A percentile compares a stretch with the other conserved stretches of the same genome.
These are phyloP conservation scores for Protomyces gravidus DNA, from an alignment of 1,139 yeast species.

Conservation along the genomic window DNA sequence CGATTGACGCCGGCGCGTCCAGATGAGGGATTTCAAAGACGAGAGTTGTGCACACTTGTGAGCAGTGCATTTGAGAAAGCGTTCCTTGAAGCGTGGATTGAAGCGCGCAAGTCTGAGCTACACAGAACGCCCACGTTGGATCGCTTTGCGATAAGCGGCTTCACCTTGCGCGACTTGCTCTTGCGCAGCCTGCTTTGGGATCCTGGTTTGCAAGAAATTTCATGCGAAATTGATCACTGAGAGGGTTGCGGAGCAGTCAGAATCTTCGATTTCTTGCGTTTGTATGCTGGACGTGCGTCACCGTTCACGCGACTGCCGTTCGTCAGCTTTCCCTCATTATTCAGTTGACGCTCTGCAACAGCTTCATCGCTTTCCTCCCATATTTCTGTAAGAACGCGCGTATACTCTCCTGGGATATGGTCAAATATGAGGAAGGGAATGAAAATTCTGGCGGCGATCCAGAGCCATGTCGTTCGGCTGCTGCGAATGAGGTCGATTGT, in stretches of 20 bases:
- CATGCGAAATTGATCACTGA: background rate
- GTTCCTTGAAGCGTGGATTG: background rate
- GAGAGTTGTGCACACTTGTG: background rate
- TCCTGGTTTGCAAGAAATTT: background rate
- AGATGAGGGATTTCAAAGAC: background rate
- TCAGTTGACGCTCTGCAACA: slow-evolving; percentile 9
- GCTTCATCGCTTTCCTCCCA: slow-evolving; percentile 17
- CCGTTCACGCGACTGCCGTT: background rate
- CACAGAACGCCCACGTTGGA: background rate
- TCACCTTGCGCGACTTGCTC: background rate
- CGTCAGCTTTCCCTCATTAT: background rate
- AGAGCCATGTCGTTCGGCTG: slow-evolving; percentile 10
- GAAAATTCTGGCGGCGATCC: slow-evolving; percentile 19
- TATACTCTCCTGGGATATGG: slow-evolving; percentile 21
- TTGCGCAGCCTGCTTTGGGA: background rate
- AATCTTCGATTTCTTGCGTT: background rate
- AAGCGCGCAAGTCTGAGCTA: background rate
- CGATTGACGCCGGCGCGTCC: background rate
- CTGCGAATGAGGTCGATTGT: slow-evolving; percentile 13
- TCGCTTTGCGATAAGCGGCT: background rate
- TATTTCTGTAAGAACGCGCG: slow-evolving; percentile 6
- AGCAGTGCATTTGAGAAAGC: background rate
- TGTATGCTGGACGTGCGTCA: background rate
- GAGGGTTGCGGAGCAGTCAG: background rate
- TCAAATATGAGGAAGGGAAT: slow-evolving; percentile 25